Conservation (phyloP, 257 asterid genomes). For the Rauvolfia tetraphylla region DNA sequence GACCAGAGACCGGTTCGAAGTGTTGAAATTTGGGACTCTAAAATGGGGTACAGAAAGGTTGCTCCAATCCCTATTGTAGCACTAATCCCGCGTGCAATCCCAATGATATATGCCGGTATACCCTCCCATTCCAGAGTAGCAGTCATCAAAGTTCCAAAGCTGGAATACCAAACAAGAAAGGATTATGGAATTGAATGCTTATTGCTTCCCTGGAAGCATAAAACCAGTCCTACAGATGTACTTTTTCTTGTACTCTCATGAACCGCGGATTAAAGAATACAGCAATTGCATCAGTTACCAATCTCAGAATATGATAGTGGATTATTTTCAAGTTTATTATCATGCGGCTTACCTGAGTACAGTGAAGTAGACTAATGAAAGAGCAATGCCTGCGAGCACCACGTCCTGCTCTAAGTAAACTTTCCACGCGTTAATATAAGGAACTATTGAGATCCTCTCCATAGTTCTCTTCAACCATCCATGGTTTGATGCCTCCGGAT, state of each 20-base stretch:
- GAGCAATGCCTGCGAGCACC: constrained; percentile 77
- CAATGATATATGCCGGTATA: constrained; percentile 74
- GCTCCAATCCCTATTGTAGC: constrained; percentile 82
- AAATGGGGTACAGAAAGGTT: constrained; percentile 64
- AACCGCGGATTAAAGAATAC: not conserved
- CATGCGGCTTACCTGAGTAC: constrained; percentile 60
- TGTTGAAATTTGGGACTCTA: constrained; percentile 58
- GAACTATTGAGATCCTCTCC: constrained; percentile 28
- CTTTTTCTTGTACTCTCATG: not conserved
- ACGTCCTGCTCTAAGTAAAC: constrained; percentile 67
- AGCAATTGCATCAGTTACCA: not conserved
- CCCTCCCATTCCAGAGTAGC: constrained; percentile 92
- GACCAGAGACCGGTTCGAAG: constrained; percentile 89
- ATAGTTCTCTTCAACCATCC: constrained; percentile 25
- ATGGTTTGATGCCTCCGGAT: constrained; percentile 23
- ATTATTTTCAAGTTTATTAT: not conserved
- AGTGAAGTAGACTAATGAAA: constrained; percentile 64
- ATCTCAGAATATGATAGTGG: not conserved
- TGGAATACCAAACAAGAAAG: constrained; percentile 23
- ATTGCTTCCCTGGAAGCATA: not conserved
- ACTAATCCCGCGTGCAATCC: constrained; percentile 77
- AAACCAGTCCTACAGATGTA: not conserved
- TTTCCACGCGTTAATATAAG: constrained; percentile 72
- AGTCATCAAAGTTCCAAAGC: constrained; percentile 94
- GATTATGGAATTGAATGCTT: not conserved